Base-by-base conservation (phyloP, 371 early-diverging fungal species). In the Apophysomyces ossiformis region DNA sequence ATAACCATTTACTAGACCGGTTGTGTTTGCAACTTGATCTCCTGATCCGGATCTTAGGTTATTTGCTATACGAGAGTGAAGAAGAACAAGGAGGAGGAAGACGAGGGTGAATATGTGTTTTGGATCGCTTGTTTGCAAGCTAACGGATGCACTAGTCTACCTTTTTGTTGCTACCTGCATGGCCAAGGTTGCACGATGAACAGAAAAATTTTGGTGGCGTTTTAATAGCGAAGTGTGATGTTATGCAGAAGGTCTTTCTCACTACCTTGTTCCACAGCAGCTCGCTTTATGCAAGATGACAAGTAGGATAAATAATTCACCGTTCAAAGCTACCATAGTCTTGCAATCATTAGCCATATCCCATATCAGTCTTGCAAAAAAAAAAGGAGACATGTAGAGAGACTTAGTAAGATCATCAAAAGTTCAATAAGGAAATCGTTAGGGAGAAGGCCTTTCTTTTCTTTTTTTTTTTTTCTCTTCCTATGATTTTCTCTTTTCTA, bases 111-210 rank as follows among this genome's bases (percentile, higher is more conserved):
- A 16, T 16, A 16, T 32, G 54, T 21, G 54, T 50, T 50, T 50
- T 21, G 54, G 21, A 21, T 18, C 7, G 16, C 13, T 21, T 50
- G 54, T 50, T 50, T 50, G 21, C 54, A 50, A 50, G 54, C 54
- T 50, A 50, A 32, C 9, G 16, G 54, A 50, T 50, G 54, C 54
- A 50, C 21, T 26, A 21, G 54, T 21, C 54, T 50, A 26, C 54
- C 54, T 50, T 50, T 50, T 50, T 50, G n/a, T 50, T 11, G n/a
- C 54, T 50, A 50, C 54, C 54, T 50, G 54, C 54, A 50, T 50
- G 54, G 21, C 9, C 9, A 50, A 47, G 54, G 54, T 50, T 21
- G 54, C 54, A 50, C 54, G 54, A 50, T 50, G 54, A 9, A 7
- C 47, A 47, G 9, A 47, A 18, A 15, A n/a, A 26, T 26, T 26